Conservation (phyloP, 345 rosid genomes). For the Firmiana major region DNA sequence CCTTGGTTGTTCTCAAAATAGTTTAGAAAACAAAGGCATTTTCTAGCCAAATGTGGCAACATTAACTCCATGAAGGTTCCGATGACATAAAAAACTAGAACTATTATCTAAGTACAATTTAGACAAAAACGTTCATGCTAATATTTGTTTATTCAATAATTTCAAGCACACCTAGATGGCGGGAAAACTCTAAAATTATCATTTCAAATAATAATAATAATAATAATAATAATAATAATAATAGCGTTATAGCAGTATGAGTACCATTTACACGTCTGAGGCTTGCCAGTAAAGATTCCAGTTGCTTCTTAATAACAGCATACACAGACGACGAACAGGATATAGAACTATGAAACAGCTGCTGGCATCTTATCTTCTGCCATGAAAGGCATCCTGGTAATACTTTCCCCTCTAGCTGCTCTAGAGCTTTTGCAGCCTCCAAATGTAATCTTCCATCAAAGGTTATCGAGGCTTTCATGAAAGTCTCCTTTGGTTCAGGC, state of each 20-base stretch:
- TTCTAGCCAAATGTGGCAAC: too few species aligned
- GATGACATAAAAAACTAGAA: too few species aligned
- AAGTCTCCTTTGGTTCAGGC: conserved; percentile 46
- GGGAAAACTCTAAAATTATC: too few species aligned
- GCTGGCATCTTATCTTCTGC: conserved; percentile 81
- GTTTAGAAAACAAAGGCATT: too few species aligned
- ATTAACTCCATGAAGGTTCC: too few species aligned
- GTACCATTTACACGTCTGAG: conserved; percentile 46
- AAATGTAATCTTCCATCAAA: conserved; percentile 79
- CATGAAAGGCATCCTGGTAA: conserved; percentile 61
- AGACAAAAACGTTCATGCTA: too few species aligned
- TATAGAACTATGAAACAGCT: conserved; percentile 64
- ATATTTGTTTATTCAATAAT: too few species aligned
- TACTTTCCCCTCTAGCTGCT: conserved; percentile 67
- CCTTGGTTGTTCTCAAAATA: too few species aligned
- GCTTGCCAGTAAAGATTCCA: conserved; percentile 37
- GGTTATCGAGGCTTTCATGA: conserved; percentile 48
- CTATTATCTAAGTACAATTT: too few species aligned
- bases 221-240: not conserved
- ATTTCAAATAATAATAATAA: not conserved
- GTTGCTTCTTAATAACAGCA: conserved; percentile 52
- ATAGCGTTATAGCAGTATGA: not conserved
- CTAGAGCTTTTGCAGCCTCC: conserved; percentile 92
- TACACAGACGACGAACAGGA: conserved; percentile 62
- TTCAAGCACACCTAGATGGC: too few species aligned